Evolutionary conservation across 2,329 filamentous ascomycete genomes (phyloP).

Genomic region (Aschersonia sp.): DNA sequence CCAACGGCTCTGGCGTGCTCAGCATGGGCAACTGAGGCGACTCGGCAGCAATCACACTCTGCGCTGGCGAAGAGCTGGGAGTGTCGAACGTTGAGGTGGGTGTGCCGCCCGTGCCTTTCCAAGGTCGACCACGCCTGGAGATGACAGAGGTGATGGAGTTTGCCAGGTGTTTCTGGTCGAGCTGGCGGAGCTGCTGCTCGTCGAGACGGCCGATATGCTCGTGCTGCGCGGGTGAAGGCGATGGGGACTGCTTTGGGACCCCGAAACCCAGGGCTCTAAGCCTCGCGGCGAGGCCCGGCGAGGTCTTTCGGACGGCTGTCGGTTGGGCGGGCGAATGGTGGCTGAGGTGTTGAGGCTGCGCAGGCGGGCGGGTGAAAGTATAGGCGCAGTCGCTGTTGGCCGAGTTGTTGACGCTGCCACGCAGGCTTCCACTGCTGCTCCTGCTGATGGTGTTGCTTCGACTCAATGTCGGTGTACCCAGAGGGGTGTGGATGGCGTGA

Average conservation of each 20-base stretch:
- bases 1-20: conserved; percentile 31
- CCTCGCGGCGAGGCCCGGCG: conserved; percentile 49
- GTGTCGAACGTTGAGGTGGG: conserved; percentile 11
- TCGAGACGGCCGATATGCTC: conserved; percentile 52
- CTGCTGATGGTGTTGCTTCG: conserved; percentile 4
- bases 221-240: conserved; percentile 12
- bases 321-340: neutral
- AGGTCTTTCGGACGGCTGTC: conserved; percentile 16
- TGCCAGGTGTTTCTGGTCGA: conserved; percentile 40
- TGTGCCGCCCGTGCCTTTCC: conserved; percentile 46
- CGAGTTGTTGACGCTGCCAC: neutral
- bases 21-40: conserved; percentile 35
- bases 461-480: conserved; percentile 5
- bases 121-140: conserved; percentile 54
- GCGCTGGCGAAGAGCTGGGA: neutral
- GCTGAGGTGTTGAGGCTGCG: neutral
- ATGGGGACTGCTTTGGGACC: conserved; percentile 21
- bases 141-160: conserved; percentile 34
- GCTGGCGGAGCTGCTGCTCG: conserved; percentile 53
- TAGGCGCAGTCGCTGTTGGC: neutral
- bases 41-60: conserved; percentile 7
- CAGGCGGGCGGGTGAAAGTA: no score
- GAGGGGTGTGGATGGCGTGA: neutral
- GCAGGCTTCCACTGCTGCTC: neutral
- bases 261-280: conserved; percentile 52